These are phyloP conservation scores for Russula olivacea DNA, from an alignment of 768 basidiomycete species.

Conservation along the genomic window DNA sequence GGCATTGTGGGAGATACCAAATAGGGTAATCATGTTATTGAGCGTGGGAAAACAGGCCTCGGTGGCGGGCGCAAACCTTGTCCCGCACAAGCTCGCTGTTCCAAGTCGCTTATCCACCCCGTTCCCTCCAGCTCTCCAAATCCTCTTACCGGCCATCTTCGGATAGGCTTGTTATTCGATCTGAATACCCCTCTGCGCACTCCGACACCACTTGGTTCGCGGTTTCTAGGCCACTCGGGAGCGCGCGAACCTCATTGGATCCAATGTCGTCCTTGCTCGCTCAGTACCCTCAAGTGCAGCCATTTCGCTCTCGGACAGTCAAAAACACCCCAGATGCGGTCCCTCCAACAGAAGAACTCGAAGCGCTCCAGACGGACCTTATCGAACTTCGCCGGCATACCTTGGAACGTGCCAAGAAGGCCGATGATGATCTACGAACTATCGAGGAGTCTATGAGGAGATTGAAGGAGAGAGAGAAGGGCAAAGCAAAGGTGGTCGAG, in stretches of 20 bases:
- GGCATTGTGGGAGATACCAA: background rate
- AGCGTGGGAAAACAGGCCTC: slow-evolving; percentile 21
- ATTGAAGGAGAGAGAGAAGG: slow-evolving; percentile 70
- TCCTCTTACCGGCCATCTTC: background rate
- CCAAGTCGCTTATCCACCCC: slow-evolving; percentile 1
- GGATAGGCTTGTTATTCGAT: background rate
- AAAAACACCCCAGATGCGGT: slow-evolving; percentile 59
- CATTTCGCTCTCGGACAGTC: slow-evolving; percentile 54
- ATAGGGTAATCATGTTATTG: slow-evolving; percentile 11
- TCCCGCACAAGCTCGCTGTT: slow-evolving; percentile 15
- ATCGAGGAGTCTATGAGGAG: slow-evolving; percentile 73
- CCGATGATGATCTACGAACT: slow-evolving; percentile 63
- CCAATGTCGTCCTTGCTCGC: slow-evolving; percentile 59
- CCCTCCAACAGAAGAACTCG: slow-evolving; percentile 69
- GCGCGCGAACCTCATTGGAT: slow-evolving; percentile 10
- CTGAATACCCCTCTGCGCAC: background rate
- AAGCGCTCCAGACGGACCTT: slow-evolving; percentile 58
- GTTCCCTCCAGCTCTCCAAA: background rate
- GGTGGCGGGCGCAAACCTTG: slow-evolving; percentile 27
- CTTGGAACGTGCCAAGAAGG: slow-evolving; percentile 64
- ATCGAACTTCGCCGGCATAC: slow-evolving; percentile 46
- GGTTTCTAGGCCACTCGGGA: slow-evolving; percentile 15
- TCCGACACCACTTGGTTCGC: background rate
- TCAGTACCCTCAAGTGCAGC: slow-evolving; percentile 43
- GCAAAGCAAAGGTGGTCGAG: slow-evolving; percentile 64